phyloP scores from a whole-genome alignment of 2,329 filamentous ascomycete species.

The Myriosclerotinia curreyana region DNA sequence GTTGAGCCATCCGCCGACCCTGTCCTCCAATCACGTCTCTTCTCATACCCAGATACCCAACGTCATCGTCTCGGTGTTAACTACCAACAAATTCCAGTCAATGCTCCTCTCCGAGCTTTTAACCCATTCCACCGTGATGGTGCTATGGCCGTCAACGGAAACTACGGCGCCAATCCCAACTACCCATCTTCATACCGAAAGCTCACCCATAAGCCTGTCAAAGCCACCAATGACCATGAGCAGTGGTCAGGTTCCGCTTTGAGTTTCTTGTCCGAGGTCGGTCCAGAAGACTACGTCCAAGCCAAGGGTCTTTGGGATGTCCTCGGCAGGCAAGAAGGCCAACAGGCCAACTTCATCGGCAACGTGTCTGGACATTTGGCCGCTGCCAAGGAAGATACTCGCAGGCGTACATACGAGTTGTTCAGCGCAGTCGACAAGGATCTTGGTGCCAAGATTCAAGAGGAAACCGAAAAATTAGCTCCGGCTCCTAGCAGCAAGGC shows the following conservation, averaged over 20 bases:
- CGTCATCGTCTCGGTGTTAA: slow-evolving; percentile 56
- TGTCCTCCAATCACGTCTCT: slow-evolving; percentile 65
- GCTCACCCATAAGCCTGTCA: slow-evolving; percentile 45
- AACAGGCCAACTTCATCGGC: slow-evolving; percentile 59
- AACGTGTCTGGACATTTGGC: slow-evolving; percentile 58
- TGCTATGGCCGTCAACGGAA: slow-evolving; percentile 64
- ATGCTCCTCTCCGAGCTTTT: slow-evolving; percentile 48
- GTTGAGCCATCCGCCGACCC: slow-evolving; percentile 69
- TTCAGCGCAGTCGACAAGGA: slow-evolving; percentile 54
- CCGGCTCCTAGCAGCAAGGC: slow-evolving; percentile 20
- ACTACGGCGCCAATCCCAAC: slow-evolving; percentile 59
- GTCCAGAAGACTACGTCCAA: slow-evolving; percentile 39
- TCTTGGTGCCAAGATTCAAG: slow-evolving; percentile 52
- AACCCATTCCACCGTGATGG: slow-evolving; percentile 74
- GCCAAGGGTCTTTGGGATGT: slow-evolving; percentile 41
- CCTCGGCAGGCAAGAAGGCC: slow-evolving; percentile 47
- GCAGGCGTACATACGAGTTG: slow-evolving; percentile 59
- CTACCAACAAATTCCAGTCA: slow-evolving; percentile 57
- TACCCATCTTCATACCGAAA: slow-evolving; percentile 52
- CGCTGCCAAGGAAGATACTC: slow-evolving; percentile 52
- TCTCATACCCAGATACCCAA: slow-evolving; percentile 67
- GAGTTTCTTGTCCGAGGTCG: slow-evolving; percentile 45
- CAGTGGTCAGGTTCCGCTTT: slow-evolving; percentile 48
- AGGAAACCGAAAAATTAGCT: slow-evolving; percentile 48
- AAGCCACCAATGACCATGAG: slow-evolving; percentile 46